Base-by-base conservation (phyloP, 805 yeast species). In the Candida lessepsii region DNA sequence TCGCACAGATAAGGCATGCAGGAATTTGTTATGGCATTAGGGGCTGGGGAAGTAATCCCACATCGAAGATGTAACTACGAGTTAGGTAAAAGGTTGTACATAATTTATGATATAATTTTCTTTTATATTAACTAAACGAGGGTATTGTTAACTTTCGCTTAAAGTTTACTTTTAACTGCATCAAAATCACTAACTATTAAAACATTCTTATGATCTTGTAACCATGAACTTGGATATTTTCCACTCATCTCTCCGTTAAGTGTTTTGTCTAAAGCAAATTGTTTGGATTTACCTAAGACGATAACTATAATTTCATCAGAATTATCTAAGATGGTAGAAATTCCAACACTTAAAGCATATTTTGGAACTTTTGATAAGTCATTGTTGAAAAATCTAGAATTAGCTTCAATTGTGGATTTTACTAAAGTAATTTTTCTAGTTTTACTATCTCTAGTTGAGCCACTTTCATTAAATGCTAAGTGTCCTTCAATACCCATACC, bases 401-500 rank as follows among this genome's bases (percentile, higher is more conserved):
- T 78, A 31, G 81, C 82, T 23, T 60, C 54, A 27, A 77, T 69
- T 6, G 83, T 78, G 28, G 73, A 63, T 31, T 65, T 62, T 10
- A 69, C 82, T 39, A 78, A 63, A 2, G 53, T 49, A 28, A 78
- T 76, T 42, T 58, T 56, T 44, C 83, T 60, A 2, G 83, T 78
- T 20, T 41, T 54, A 8, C 76, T 66, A 43, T 57, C 54, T 42
- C 76, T 65, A 2, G 65, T 19, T 5, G 79, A 73, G 8, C 83
- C 83, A 13, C 71, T 63, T 57, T 78, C 82, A 57, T 78, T 78
- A 51, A 78, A 78, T 2, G 83, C 82, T 49, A 78, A 62, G 53
- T 78, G 82, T 21, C 82, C 83, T 50, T 78, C 78, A 11, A 80
- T 76, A 1, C 83, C 82, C 50, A 78, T 61, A 1, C 82, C 83